A percentile compares a stretch with the other conserved stretches of the same genome.
Conservation (phyloP, 345 rosid species). For the Trapa incisa region DNA sequence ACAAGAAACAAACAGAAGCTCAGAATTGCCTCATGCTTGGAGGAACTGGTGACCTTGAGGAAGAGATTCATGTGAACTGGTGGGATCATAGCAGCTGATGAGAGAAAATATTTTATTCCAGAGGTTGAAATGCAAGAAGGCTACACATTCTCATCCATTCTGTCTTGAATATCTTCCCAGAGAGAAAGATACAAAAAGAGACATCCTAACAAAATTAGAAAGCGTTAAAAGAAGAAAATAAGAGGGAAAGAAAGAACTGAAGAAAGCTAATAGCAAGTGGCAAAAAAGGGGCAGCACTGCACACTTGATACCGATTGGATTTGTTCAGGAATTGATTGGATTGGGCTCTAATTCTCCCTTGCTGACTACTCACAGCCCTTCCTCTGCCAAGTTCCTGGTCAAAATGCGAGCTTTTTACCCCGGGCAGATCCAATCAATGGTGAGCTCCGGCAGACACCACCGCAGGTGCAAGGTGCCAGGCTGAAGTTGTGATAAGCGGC, state of each 20-base stretch:
- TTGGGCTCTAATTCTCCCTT: not conserved
- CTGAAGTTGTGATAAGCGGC: conserved; percentile 83
- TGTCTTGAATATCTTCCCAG: conserved; percentile 7
- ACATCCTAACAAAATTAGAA: conserved; percentile 4
- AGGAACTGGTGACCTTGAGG: not conserved
- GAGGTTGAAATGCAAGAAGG: conserved; percentile 1
- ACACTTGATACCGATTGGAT: not conserved
- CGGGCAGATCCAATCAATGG: not conserved
- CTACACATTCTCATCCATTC: conserved; percentile 10
- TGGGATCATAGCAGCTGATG: not conserved
- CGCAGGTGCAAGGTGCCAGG: conserved; percentile 42
- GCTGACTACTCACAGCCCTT: not conserved
- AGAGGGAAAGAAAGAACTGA: not conserved
- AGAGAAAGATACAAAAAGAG: not conserved
- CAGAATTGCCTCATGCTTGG: not conserved
- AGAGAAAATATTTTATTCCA: conserved; percentile 2
- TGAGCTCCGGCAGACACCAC: not conserved
- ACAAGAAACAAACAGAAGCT: too few relatives aligned
- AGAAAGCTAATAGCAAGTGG: conserved; percentile 3
- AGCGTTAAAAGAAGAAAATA: not conserved
- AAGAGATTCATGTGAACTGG: not conserved
- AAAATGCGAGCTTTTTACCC: not conserved
- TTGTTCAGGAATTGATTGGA: not conserved
- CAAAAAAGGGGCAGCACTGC: conserved; percentile 1
- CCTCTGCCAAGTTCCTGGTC: not conserved